These are phyloP conservation scores for Brachypodium distachyon DNA, from an alignment of 202 grass and related monocot species.

Conservation along the genomic window DNA sequence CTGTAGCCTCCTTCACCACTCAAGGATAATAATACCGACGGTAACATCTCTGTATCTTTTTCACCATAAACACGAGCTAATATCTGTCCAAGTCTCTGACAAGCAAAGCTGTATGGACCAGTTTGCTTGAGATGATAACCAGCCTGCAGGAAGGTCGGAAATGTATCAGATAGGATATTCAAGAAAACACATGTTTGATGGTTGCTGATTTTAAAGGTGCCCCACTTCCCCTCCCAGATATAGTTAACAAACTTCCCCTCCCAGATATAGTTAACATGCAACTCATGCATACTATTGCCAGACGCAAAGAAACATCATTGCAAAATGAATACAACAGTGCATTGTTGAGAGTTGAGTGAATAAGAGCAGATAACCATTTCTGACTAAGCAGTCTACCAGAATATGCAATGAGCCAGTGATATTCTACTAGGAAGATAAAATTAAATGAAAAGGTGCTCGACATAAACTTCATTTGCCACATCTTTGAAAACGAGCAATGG, in stretches of 20 bases:
- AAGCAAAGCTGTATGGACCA: constrained; percentile 54
- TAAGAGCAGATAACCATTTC: not conserved
- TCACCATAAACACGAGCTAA: constrained; percentile 46
- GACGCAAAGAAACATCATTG: not conserved
- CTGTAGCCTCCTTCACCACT: constrained; percentile 94
- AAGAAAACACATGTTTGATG: constrained; percentile 4
- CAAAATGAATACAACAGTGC: not conserved
- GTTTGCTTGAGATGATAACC: constrained; percentile 84
- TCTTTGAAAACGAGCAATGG: not conserved
- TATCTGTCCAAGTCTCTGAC: constrained; percentile 91
- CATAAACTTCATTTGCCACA: not conserved
- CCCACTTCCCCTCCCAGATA: not conserved
- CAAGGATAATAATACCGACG: constrained; percentile 83
- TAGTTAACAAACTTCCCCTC: constrained; percentile 3
- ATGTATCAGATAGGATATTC: constrained; percentile 19
- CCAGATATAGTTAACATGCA: constrained; percentile 1
- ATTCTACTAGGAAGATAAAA: not conserved
- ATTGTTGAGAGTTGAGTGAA: not conserved
- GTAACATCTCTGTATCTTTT: constrained; percentile 52
- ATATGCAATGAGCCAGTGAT: constrained; percentile 3
- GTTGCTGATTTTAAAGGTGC: not conserved
- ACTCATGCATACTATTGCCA: not conserved
- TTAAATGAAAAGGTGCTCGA: not conserved
- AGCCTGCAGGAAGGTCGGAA: constrained; percentile 32
- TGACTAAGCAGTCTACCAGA: not conserved